A percentile compares a stretch with the other conserved stretches of the same genome.
phyloP scores from a whole-genome alignment of 352 stramenopile species.

The Pythium rishiriense region DNA sequence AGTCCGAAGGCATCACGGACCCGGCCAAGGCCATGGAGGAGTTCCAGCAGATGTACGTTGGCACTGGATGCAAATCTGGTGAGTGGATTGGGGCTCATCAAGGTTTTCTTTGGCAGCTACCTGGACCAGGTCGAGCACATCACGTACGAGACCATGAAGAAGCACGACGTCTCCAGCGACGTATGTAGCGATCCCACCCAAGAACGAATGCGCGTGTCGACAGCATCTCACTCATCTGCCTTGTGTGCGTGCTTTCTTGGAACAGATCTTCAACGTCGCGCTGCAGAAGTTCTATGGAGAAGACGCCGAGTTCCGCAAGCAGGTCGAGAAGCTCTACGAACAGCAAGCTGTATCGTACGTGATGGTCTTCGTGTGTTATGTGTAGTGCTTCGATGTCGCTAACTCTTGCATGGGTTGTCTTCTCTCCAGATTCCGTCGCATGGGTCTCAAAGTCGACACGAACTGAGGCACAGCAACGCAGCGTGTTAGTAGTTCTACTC shows the following conservation, averaged over 20 bases:
- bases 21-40: conserved; percentile 68
- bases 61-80: background rate
- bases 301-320: conserved; percentile 59
- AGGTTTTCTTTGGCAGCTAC: conserved; percentile 27
- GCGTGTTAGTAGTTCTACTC: background rate
- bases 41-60: conserved; percentile 64
- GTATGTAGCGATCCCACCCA: conserved; percentile 24
- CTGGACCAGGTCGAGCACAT: conserved; percentile 75
- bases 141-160: conserved; percentile 66
- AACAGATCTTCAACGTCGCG: conserved; percentile 64
- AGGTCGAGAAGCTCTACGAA: conserved; percentile 72
- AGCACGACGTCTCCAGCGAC: conserved; percentile 58
- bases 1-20: conserved; percentile 72
- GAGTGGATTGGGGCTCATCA: too few species aligned
- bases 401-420: background rate
- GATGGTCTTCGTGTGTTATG: background rate
- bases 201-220: background rate
- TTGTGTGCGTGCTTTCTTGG: background rate
- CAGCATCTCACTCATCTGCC: background rate
- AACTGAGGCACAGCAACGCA: conserved; percentile 13
- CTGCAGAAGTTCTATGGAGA: conserved; percentile 71
- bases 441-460: conserved; percentile 62
- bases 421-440: conserved; percentile 57
- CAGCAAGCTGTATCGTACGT: conserved; percentile 72
- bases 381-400: background rate